phyloP scores from a whole-genome alignment of 83 land plant genomes.

The Isoetes engelmannii region DNA sequence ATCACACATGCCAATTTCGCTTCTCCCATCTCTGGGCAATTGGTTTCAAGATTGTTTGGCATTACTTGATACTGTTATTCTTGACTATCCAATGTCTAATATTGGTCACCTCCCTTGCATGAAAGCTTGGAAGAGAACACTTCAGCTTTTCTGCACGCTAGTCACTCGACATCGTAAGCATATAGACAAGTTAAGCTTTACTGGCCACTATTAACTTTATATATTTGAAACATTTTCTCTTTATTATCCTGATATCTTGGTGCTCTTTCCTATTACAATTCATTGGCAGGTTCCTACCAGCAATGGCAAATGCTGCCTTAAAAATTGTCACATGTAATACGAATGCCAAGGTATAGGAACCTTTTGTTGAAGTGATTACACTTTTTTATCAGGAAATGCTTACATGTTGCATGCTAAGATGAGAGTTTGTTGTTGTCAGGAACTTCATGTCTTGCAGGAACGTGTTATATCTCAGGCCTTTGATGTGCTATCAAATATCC shows the following conservation, averaged over 20 bases:
- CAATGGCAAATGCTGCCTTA: slow-evolving; percentile 39
- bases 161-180: slow-evolving; percentile 71
- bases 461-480: slow-evolving; percentile 66
- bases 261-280: not conserved
- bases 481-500: slow-evolving; percentile 65
- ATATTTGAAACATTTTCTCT: not conserved
- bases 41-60: slow-evolving; percentile 50
- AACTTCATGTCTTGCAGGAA: slow-evolving; percentile 47
- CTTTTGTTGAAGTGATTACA: not conserved
- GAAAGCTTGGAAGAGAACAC: slow-evolving; percentile 60
- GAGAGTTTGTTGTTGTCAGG: slow-evolving; percentile 30
- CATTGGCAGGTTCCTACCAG: slow-evolving; percentile 54
- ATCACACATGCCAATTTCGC: slow-evolving; percentile 70
- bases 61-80: slow-evolving; percentile 39
- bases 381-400: not conserved
- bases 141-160: slow-evolving; percentile 61
- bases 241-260: not conserved
- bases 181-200: slow-evolving; percentile 53
- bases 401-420: too few species aligned
- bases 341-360: slow-evolving; percentile 29
- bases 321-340: slow-evolving; percentile 38
- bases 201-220: not conserved
- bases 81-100: slow-evolving; percentile 27
- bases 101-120: slow-evolving; percentile 36
- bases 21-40: slow-evolving; percentile 41